Conservation (phyloP, 345 rosid species). For the Boechera divaricarpa region DNA sequence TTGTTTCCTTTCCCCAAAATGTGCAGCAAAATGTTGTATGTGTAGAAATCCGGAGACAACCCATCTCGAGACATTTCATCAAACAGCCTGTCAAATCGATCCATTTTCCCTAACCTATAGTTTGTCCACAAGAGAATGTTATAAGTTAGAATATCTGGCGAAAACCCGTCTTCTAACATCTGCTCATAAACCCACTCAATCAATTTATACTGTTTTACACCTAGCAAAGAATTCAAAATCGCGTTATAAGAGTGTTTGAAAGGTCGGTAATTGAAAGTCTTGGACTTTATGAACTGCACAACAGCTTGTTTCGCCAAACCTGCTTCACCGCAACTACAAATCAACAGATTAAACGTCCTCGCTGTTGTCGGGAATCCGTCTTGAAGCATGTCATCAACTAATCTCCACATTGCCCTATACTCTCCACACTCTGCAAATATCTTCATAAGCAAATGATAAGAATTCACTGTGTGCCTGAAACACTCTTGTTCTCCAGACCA, state of each 20-base stretch:
- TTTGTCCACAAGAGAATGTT: conserved; percentile 76
- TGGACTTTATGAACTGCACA: conserved; percentile 80
- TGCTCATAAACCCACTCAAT: conserved; percentile 88
- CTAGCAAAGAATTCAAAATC: conserved; percentile 62
- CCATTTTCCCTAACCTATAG: conserved; percentile 73
- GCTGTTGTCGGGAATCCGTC: conserved; percentile 78
- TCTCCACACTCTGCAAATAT: conserved; percentile 79
- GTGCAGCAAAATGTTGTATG: conserved; percentile 81
- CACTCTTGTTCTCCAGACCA: conserved; percentile 71
- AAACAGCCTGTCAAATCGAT: conserved; percentile 66
- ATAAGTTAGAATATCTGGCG: conserved; percentile 71
- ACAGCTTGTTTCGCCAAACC: conserved; percentile 74
- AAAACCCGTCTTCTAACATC: conserved; percentile 68
- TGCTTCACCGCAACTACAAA: conserved; percentile 79
- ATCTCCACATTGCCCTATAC: conserved; percentile 91
- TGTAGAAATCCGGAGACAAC: conserved; percentile 74
- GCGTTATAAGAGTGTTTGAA: conserved; percentile 84
- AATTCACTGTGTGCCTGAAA: conserved; percentile 66
- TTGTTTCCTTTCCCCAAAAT: conserved; percentile 84
- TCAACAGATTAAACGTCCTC: conserved; percentile 78
- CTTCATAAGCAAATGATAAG: conserved; percentile 82
- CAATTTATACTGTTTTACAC: conserved; percentile 65
- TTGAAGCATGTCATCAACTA: conserved; percentile 83
- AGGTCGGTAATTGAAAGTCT: conserved; percentile 74
- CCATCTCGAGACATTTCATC: conserved; percentile 78